A percentile compares a stretch with the other conserved stretches of the same genome.
Evolutionary conservation across 345 rosid genomes (phyloP).

Genomic region (Anacardium occidentale): DNA sequence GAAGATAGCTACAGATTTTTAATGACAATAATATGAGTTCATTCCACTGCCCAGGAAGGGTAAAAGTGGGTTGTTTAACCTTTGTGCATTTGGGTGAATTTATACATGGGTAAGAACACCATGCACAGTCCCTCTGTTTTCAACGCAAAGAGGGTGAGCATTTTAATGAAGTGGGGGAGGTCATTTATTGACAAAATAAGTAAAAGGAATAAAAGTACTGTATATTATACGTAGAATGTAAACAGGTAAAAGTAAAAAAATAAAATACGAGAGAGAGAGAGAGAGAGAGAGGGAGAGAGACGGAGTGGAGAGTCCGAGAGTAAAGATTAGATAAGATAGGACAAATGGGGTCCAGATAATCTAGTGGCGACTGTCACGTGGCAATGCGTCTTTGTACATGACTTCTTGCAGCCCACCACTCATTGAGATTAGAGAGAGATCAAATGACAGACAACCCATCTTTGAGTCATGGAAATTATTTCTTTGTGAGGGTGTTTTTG

Average conservation of each 20-base stretch:
- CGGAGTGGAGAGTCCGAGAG: too few species aligned
- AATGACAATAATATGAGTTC: too few species aligned
- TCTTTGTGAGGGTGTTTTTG: neutral
- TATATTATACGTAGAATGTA: too few species aligned
- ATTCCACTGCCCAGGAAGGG: too few species aligned
- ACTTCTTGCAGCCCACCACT: conserved; percentile 32
- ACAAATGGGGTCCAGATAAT: conserved; percentile 13
- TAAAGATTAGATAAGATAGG: neutral
- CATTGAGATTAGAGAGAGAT: conserved; percentile 5
- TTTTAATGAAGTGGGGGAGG: conserved; percentile 6
- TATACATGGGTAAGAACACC: too few species aligned
- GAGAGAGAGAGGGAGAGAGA: too few species aligned
- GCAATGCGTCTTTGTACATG: conserved; percentile 29
- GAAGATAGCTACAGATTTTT: too few species aligned
- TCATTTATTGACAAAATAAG: too few species aligned
- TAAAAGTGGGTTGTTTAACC: neutral
- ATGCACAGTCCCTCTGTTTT: neutral
- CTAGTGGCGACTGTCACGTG: conserved; percentile 40
- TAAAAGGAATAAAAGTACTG: too few species aligned
- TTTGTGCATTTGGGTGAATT: neutral
- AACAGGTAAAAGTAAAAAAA: too few species aligned
- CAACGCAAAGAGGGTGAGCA: neutral
- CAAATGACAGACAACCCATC: neutral
- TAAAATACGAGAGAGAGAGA: too few species aligned
- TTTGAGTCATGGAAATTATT: neutral